These are phyloP conservation scores for Maudiozyma turicensis DNA, from an alignment of 805 yeast genomes.

Conservation along the genomic window DNA sequence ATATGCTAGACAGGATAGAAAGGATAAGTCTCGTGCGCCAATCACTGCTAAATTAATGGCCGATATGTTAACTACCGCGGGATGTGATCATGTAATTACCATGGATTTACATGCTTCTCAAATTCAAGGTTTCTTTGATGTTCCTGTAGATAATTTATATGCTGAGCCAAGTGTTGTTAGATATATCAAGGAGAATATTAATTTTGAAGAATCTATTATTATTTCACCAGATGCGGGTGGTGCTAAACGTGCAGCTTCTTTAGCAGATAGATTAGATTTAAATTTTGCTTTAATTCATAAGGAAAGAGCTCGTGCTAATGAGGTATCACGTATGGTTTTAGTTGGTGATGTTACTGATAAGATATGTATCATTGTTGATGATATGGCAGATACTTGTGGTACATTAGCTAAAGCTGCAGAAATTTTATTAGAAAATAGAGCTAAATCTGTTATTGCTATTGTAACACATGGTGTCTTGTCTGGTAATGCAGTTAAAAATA, in stretches of 20 bases:
- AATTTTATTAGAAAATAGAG: constrained; percentile 56
- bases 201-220: constrained; percentile 53
- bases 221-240: constrained; percentile 89
- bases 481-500: constrained; percentile 64
- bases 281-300: constrained; percentile 78
- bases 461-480: constrained; percentile 76
- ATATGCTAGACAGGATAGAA: constrained; percentile 78
- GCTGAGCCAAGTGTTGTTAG: constrained; percentile 76
- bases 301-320: constrained; percentile 76
- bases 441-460: constrained; percentile 66
- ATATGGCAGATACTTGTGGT: constrained; percentile 87
- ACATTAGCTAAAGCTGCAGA: constrained; percentile 81
- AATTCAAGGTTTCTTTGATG: constrained; percentile 74
- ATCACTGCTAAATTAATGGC: constrained; percentile 80
- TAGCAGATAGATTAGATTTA: constrained; percentile 69
- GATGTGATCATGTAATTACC: constrained; percentile 77
- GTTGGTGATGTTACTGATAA: constrained; percentile 77
- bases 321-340: constrained; percentile 72
- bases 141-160: constrained; percentile 77
- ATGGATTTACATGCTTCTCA: constrained; percentile 84
- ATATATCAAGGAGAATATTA: constrained; percentile 55
- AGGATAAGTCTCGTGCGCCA: constrained; percentile 78
- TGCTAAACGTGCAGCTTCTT: constrained; percentile 75
- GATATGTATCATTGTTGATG: constrained; percentile 70
- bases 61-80: constrained; percentile 71